Percentiles rank a stretch among this genome's conserved stretches.
phyloP scores from a whole-genome alignment of 2,329 filamentous ascomycete species.

The Zalaria sp. region DNA sequence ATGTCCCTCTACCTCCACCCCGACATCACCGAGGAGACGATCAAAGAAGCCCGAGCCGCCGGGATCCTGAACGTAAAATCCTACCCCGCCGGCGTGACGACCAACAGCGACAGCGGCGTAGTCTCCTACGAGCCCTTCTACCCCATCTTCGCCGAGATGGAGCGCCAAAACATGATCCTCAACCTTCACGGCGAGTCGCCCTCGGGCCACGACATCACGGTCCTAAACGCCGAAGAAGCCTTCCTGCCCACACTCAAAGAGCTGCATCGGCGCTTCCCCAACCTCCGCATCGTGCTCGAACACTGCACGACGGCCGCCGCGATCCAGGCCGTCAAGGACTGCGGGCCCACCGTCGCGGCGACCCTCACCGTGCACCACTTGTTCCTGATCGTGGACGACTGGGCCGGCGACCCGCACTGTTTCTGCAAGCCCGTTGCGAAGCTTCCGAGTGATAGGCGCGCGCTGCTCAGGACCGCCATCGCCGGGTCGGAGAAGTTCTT shows the following conservation, averaged over 20 bases:
- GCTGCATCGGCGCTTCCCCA: constrained; percentile 63
- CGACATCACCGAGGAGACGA: constrained; percentile 35
- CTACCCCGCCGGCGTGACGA: constrained; percentile 45
- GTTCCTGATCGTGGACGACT: constrained; percentile 65
- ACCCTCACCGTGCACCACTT: constrained; percentile 84
- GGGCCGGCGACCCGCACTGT: constrained; percentile 54
- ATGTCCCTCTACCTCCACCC: constrained; percentile 39
- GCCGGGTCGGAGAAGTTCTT: constrained; percentile 54
- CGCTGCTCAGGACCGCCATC: constrained; percentile 51
- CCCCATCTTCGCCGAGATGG: constrained; percentile 79
- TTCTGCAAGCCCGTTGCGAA: constrained; percentile 60
- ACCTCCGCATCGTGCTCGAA: constrained; percentile 54
- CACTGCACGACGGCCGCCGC: constrained; percentile 81
- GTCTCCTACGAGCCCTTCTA: constrained; percentile 57
- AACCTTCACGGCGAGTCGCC: constrained; percentile 91
- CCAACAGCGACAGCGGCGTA: constrained; percentile 53
- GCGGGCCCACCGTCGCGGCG: constrained; percentile 61
- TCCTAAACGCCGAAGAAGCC: constrained; percentile 53
- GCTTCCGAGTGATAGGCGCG: constrained; percentile 56
- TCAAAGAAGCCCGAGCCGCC: constrained; percentile 56
- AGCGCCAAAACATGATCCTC: constrained; percentile 64
- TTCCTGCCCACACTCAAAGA: constrained; percentile 70
- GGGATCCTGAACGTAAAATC: constrained; percentile 63
- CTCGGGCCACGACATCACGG: constrained; percentile 22
- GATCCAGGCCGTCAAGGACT: constrained; percentile 60